Conservation (phyloP, 164 flowering plant genomes). For the Stephania japonica region DNA sequence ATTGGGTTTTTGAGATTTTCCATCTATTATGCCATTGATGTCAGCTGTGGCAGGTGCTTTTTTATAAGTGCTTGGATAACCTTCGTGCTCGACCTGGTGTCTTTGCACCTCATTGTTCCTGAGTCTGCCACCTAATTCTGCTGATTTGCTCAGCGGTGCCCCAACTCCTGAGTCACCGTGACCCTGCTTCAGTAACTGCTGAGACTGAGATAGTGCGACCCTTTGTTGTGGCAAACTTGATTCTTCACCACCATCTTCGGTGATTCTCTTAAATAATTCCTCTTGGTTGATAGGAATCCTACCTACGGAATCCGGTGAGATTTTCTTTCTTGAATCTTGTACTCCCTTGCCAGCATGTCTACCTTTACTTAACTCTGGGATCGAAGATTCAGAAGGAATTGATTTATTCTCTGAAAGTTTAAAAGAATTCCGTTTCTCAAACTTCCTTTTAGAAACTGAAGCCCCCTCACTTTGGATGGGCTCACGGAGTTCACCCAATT, state of each 20-base stretch:
- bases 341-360: conserved; percentile 30
- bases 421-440: conserved; percentile 63
- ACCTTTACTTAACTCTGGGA: conserved; percentile 40
- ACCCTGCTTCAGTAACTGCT: conserved; percentile 32
- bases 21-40: conserved; percentile 33
- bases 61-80: conserved; percentile 32
- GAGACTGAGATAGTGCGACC: conserved; percentile 28
- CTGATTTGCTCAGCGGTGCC: conserved; percentile 28
- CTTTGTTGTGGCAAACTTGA: conserved; percentile 26
- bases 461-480: conserved; percentile 43
- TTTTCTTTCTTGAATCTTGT: conserved; percentile 38
- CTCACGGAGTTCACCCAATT: conserved; percentile 93
- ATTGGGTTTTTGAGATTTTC: conserved; percentile 39
- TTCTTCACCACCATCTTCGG: conserved; percentile 48
- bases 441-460: conserved; percentile 32
- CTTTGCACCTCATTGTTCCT: conserved; percentile 33
- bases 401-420: conserved; percentile 40
- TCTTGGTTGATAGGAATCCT: conserved; percentile 30
- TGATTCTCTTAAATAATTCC: conserved; percentile 28
- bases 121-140: conserved; percentile 31
- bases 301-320: conserved; percentile 28
- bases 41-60: conserved; percentile 24
- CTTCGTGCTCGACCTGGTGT: conserved; percentile 32
- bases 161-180: conserved; percentile 35
- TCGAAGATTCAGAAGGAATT: conserved; percentile 36